phyloP scores from a whole-genome alignment of 352 stramenopile species.

The Phytopythium vexans region DNA sequence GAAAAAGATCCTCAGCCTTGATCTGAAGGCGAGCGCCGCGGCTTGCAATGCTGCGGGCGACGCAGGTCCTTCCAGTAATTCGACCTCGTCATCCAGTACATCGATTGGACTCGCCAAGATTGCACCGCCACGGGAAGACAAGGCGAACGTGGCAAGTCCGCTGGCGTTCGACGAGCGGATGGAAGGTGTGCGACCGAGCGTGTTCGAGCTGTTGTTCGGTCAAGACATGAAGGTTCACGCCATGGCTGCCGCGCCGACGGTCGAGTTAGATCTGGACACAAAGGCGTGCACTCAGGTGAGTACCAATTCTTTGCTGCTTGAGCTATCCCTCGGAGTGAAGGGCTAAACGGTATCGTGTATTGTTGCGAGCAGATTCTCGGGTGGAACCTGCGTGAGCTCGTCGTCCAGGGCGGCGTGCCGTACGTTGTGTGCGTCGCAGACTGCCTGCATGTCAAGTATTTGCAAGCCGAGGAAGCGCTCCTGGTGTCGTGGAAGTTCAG shows the following conservation, averaged over 20 bases:
- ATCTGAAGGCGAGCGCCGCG: constrained; percentile 29
- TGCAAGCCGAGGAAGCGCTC: constrained; percentile 41
- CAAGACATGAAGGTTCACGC: constrained; percentile 37
- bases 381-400: constrained; percentile 55
- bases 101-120: constrained; percentile 3
- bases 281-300: constrained; percentile 51
- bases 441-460: constrained; percentile 42
- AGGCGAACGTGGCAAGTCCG: constrained; percentile 3
- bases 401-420: constrained; percentile 37
- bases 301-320: neutral
- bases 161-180: constrained; percentile 53
- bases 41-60: neutral
- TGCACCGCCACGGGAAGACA: neutral
- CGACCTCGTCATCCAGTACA: constrained; percentile 6
- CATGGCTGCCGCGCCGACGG: constrained; percentile 16
- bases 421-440: constrained; percentile 46
- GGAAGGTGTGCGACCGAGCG: constrained; percentile 57
- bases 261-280: constrained; percentile 41
- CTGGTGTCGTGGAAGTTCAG: constrained; percentile 47
- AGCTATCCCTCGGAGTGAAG: neutral
- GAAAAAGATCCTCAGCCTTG: constrained; percentile 59
- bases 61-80: neutral
- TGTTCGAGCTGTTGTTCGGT: constrained; percentile 59
- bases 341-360: constrained; percentile 5
- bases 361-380: constrained; percentile 38